Evolutionary conservation across 345 rosid genomes (phyloP), one percentile per base, ranked within the genome.

Genomic region (Limnanthes douglasii): DNA sequence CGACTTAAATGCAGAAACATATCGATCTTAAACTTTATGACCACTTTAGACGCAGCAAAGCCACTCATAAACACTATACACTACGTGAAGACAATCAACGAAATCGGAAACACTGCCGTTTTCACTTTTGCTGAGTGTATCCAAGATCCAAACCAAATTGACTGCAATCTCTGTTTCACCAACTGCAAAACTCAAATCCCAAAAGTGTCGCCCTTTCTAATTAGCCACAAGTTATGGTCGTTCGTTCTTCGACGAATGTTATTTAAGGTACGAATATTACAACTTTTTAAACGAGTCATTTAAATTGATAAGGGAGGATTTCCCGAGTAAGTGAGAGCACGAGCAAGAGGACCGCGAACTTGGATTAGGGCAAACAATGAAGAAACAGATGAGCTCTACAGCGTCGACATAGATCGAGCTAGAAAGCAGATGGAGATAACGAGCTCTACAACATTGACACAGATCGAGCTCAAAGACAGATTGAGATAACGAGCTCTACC

Each of bases 111-210:
- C 54, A 19, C 42, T 13, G 57, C 71, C 0, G 94, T 86, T 2
- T 86, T 78, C 41, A 58, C 73, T 5, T 75, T 51, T 37, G 97
- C 86, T 12, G 81, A 81, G 77, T 86, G 97, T 48, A 70, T 78
- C 60, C 61, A 67, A 20, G 94, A 86, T 49, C 86, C 81, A 8
- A 67, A 66, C 22, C 58, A 16, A 46, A 54, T 39, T 15, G 97
- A 81, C 33, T 86, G 94, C 39, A 55, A 66, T 62, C 56, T 86
- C 57, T 86, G 94, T 19, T 57, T 78, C 45, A 92, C 97, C 32
- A 84, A 65, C 60, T 47, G 68, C 72, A 86, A 81, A 61, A 64
- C 78, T 17, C 68, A 67, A 66, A 60, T 86, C 56, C 46, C 75
- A 18, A n/a, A 48, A 60, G 12, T 86, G 97, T 56, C 35, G 65